Evolutionary conservation across 2,329 filamentous ascomycete genomes (phyloP).

Genomic region (Exophiala sideris): DNA sequence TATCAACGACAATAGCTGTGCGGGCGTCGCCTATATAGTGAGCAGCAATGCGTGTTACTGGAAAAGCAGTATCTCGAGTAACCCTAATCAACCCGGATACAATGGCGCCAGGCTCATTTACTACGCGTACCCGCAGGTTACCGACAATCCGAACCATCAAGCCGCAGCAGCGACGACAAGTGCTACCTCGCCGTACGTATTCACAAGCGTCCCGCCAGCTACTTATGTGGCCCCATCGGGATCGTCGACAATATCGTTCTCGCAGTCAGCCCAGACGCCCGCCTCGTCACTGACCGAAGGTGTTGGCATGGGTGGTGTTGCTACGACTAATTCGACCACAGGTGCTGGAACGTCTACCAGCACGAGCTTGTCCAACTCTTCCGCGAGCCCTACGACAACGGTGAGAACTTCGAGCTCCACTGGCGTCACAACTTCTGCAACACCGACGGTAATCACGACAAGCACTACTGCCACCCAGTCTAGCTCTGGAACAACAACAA

Average conservation of each 20-base stretch:
- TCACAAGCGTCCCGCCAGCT: constrained; percentile 17
- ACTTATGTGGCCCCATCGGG: constrained; percentile 13
- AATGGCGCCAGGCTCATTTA: constrained; percentile 23
- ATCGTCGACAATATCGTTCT: constrained; percentile 9
- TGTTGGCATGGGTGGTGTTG: constrained; percentile 12
- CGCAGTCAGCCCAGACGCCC: constrained; percentile 12
- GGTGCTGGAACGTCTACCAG: constrained; percentile 2
- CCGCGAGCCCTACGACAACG: not conserved
- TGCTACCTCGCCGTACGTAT: constrained; percentile 8
- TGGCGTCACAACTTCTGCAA: no score
- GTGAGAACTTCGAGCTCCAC: no score
- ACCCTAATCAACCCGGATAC: constrained; percentile 6
- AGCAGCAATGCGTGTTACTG: constrained; percentile 22
- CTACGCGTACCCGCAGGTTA: constrained; percentile 25
- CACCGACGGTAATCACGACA: not conserved
- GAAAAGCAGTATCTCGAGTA: constrained; percentile 17
- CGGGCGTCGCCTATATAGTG: constrained; percentile 19
- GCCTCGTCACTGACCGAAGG: constrained; percentile 11
- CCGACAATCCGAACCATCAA: constrained; percentile 18
- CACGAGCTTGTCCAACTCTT: not conserved
- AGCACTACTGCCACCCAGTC: not conserved
- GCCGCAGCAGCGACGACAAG: constrained; percentile 9
- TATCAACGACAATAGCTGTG: constrained; percentile 21
- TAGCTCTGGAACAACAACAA: no score
- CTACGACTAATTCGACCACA: constrained; percentile 2